A percentile compares a stretch with the other conserved stretches of the same genome.
Conservation (phyloP, 345 rosid genomes). For the Aegle marmelos region DNA sequence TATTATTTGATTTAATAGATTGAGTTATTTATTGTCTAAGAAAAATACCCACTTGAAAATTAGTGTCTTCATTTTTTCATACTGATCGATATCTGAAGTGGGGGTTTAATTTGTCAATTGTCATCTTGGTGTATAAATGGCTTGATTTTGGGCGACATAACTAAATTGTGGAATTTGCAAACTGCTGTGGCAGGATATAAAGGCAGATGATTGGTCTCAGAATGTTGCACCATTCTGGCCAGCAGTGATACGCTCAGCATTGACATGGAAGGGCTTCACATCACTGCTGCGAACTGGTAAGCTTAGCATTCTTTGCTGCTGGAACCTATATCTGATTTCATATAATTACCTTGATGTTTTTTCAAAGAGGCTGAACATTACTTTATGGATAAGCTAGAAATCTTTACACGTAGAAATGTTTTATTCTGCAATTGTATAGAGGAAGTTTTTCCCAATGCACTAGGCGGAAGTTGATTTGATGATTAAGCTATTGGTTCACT, state of each 20-base stretch:
- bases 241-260: conserved; percentile 71
- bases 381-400: background rate
- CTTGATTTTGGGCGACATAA: background rate
- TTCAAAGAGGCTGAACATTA: background rate
- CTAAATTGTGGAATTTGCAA: background rate
- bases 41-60: background rate
- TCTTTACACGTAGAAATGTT: background rate
- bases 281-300: conserved; percentile 72
- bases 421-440: background rate
- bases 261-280: conserved; percentile 78
- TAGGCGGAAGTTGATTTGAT: background rate
- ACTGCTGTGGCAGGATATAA: conserved; percentile 57
- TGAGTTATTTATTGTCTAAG: background rate
- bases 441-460: background rate
- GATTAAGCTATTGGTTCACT: background rate
- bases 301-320: background rate
- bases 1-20: background rate
- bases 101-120: background rate
- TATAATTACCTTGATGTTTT: background rate
- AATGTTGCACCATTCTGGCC: conserved; percentile 95
- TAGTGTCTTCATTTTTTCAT: background rate
- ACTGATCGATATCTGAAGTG: background rate
- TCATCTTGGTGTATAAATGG: background rate
- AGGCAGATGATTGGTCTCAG: conserved; percentile 78
- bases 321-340: background rate